Percentiles rank a stretch among this genome's conserved stretches.
These are phyloP conservation scores for Juglanconis sp. DNA, from an alignment of 2,329 filamentous ascomycete species.

Conservation along the genomic window DNA sequence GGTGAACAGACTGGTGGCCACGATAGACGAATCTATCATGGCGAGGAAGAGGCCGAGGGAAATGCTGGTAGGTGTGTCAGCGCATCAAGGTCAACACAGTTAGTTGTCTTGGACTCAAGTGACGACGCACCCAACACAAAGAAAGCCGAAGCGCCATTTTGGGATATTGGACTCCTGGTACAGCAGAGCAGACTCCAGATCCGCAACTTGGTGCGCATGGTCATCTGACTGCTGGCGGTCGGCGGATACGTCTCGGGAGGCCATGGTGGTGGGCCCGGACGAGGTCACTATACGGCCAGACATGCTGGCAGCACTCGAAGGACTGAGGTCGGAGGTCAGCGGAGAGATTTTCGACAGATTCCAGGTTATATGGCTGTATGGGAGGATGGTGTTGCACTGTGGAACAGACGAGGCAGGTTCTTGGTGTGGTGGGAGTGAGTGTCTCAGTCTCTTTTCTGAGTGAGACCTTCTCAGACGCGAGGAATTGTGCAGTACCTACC, in stretches of 20 bases:
- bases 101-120: not conserved
- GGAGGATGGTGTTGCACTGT: slow-evolving; percentile 9
- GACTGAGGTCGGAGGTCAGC: not conserved
- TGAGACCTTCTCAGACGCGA: slow-evolving; percentile 11
- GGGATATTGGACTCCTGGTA: slow-evolving; percentile 23
- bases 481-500: not conserved
- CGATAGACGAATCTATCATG: slow-evolving; percentile 58
- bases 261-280: not conserved
- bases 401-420: not conserved
- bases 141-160: slow-evolving; percentile 30
- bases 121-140: slow-evolving; percentile 31
- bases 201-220: not conserved
- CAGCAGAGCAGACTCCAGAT: not conserved
- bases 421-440: not conserved
- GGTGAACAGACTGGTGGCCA: slow-evolving; percentile 55
- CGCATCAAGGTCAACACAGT: not conserved
- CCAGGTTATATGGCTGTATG: slow-evolving; percentile 13
- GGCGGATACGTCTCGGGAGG: not conserved
- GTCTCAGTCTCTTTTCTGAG: slow-evolving; percentile 1
- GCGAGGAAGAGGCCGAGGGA: slow-evolving; percentile 54
- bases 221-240: not conserved
- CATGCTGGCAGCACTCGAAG: not conserved
- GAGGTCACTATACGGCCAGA: not conserved
- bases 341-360: not conserved
- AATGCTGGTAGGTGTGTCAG: slow-evolving; percentile 32